A percentile compares a stretch with the other conserved stretches of the same genome.
Evolutionary conservation across 768 basidiomycete species (phyloP).

Genomic region (Boletales sp.): DNA sequence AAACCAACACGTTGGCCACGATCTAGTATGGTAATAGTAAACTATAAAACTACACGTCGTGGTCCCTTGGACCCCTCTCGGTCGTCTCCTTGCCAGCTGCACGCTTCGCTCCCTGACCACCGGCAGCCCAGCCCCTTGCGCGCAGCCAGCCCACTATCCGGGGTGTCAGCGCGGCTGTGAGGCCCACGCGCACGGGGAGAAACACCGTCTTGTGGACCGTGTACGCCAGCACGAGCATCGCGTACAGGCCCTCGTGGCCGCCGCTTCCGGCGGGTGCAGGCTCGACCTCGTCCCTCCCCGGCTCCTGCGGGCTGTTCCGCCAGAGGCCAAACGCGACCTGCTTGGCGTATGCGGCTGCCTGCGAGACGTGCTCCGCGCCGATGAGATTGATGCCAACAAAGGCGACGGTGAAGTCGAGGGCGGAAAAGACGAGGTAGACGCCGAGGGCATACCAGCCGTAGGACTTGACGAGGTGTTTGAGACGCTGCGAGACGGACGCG

Average conservation of each 20-base stretch:
- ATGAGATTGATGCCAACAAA: slow-evolving; percentile 83
- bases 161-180: slow-evolving; percentile 85
- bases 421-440: slow-evolving; percentile 72
- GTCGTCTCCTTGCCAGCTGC: slow-evolving; percentile 43
- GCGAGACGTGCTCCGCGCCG: slow-evolving; percentile 87
- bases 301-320: slow-evolving; percentile 55
- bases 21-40: too few species aligned
- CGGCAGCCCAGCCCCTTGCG: slow-evolving; percentile 77
- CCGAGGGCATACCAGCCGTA: slow-evolving; percentile 97
- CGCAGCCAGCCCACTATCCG: slow-evolving; percentile 81
- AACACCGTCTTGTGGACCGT: slow-evolving; percentile 94
- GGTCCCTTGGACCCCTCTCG: slow-evolving; percentile 29
- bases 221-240: slow-evolving; percentile 91
- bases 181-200: slow-evolving; percentile 81
- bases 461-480: slow-evolving; percentile 81
- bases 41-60: slow-evolving; percentile 6
- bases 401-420: slow-evolving; percentile 79
- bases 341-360: slow-evolving; percentile 57
- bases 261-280: slow-evolving; percentile 28
- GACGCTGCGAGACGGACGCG: slow-evolving; percentile 61
- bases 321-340: slow-evolving; percentile 42
- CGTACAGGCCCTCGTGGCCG: slow-evolving; percentile 77
- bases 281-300: slow-evolving; percentile 64
- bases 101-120: slow-evolving; percentile 40
- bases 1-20: too few species aligned